phyloP scores from a whole-genome alignment of 495 filamentous ascomycete species.

The Chaetomium fimeti region DNA sequence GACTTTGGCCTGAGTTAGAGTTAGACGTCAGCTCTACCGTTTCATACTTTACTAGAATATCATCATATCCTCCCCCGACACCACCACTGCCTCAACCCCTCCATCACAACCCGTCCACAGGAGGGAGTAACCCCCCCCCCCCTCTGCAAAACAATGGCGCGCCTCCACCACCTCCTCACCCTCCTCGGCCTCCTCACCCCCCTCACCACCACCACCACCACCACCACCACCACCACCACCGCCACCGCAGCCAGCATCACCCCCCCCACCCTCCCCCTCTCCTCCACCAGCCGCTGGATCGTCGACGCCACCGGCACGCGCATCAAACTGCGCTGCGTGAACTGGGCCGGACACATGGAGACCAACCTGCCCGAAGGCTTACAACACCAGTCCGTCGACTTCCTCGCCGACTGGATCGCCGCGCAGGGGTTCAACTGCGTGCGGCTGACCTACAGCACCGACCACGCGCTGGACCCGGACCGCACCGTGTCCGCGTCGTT shows the following conservation, averaged over 20 bases:
- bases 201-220: constrained; percentile 20
- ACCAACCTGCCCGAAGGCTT: constrained; percentile 52
- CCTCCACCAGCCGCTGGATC: constrained; percentile 51
- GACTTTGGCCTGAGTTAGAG: neutral
- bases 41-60: neutral
- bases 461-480: constrained; percentile 48
- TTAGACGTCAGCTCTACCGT: too few relatives aligned
- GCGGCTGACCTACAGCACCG: constrained; percentile 53
- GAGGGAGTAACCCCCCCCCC: neutral
- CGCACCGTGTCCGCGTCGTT: constrained; percentile 44
- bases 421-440: constrained; percentile 54
- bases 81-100: neutral
- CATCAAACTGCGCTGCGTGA: constrained; percentile 53
- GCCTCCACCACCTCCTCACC: constrained; percentile 26
- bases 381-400: constrained; percentile 44
- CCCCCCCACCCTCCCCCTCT: constrained; percentile 39
- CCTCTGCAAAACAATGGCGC: constrained; percentile 25
- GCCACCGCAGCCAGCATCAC: constrained; percentile 4
- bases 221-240: constrained; percentile 23
- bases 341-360: constrained; percentile 54
- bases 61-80: neutral
- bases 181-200: constrained; percentile 30
- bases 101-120: neutral
- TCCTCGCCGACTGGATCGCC: constrained; percentile 46
- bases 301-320: constrained; percentile 46